Evolutionary conservation across 306 rosid species (phyloP), one percentile per base, ranked within the genome.

Genomic region (Psophocarpus tetragonolobus): DNA sequence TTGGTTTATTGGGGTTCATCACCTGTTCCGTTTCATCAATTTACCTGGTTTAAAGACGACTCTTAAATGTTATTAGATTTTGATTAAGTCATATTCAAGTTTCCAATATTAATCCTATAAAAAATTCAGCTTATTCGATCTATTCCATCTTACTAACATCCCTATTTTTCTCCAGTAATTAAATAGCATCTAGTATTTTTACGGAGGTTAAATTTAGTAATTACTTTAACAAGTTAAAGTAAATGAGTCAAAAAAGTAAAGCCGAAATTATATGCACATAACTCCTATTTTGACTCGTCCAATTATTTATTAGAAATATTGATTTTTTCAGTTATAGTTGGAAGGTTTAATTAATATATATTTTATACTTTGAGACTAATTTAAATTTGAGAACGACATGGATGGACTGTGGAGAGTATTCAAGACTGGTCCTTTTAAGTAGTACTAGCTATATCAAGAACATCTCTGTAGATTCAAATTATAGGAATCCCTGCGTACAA

Each of bases 161-260:
- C 39, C 8, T 35, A 35, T 35, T 5, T 6, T 50, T 51, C 27
- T 18, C 10, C 7, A 23, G n/a, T 54, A 54, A 23, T 7, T 54
- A 54, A 20, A 51, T 23, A 54, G 4, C 32, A 54, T 54, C 2
- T 54, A 18, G 58, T 51, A 18, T 54, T 57, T 13, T 47, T 47
- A 14, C 2, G 41, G 67, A 20, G 17, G 63, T 50, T 32, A 71
- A 71, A 35, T 39, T 24, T 35, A 8, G 54, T 35, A 54, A 64
- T 36, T 36, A 64, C 70, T 64, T 64, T 10, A 18, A 47, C 27
- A 20, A 29, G 70, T 35, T 64, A 4, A 36, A 18, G 69, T 20
- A 36, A 36, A 20, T 6, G 11, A 26, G 78, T 56, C 53, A 56
- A 57, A 73, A 73, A 56, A 73, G 39, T 39, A 24, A 73, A 57